Percentiles rank a stretch among this genome's conserved stretches.
Evolutionary conservation across 352 stramenopile genomes (phyloP).

Genomic region (Phytophthora chlamydospora): DNA sequence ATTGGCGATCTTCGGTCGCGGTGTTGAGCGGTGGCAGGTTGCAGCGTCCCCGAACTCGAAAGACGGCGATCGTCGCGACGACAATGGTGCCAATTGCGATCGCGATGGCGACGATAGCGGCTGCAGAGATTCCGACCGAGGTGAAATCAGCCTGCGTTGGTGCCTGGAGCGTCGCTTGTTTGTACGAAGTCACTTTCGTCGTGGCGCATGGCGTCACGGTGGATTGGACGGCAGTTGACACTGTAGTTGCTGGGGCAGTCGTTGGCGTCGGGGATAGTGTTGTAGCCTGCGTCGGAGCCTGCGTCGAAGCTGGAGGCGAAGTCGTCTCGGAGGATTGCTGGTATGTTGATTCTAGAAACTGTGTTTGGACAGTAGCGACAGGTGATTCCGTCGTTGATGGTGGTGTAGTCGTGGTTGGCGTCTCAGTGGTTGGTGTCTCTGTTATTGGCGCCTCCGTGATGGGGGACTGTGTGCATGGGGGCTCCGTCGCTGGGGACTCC

Average conservation of each 20-base stretch:
- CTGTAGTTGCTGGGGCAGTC: not conserved
- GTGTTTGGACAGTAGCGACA: constrained; percentile 1
- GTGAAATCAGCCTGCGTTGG: constrained; percentile 16
- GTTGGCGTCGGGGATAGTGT: too few species aligned
- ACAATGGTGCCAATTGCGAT: constrained; percentile 24
- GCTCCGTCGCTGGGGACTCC: not conserved
- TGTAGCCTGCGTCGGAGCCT: not conserved
- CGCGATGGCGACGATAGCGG: constrained; percentile 26
- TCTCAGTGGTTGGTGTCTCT: constrained; percentile 1
- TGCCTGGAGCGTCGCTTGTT: constrained; percentile 12
- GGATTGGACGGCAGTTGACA: not conserved
- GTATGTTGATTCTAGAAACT: constrained; percentile 5
- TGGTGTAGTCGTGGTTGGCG: not conserved
- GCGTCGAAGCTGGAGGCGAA: not conserved
- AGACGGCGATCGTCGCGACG: constrained; percentile 21
- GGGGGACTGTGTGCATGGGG: constrained; percentile 1
- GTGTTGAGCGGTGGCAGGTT: not conserved
- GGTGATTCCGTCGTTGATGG: not conserved
- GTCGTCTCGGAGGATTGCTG: not conserved
- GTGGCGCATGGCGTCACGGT: constrained; percentile 11
- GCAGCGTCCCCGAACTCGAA: constrained; percentile 10
- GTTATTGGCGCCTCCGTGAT: not conserved
- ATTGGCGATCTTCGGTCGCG: constrained; percentile 7
- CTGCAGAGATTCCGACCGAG: constrained; percentile 19
- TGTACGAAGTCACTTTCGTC: not conserved